Evolutionary conservation across 1,284 basidiomycete genomes (phyloP).

Genomic region (Abortiporus biennis): DNA sequence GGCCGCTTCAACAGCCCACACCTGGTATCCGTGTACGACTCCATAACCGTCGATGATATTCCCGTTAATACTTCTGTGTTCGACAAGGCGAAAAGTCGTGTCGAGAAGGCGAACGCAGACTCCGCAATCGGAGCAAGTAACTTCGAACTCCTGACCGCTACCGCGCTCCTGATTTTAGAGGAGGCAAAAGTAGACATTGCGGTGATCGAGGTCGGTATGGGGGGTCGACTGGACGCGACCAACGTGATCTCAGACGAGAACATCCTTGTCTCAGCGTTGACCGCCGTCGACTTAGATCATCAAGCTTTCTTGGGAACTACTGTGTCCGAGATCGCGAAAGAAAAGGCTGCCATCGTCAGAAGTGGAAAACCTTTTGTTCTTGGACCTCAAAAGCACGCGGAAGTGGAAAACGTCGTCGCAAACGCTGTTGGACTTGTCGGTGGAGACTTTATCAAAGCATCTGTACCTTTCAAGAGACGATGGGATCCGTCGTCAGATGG

Average conservation of each 20-base stretch:
- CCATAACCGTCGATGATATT: constrained; percentile 62
- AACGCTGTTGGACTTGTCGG: constrained; percentile 33
- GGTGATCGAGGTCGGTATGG: constrained; percentile 94
- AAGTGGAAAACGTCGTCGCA: constrained; percentile 40
- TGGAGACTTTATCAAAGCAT: constrained; percentile 33
- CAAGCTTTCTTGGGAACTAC: constrained; percentile 84
- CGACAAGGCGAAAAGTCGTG: constrained; percentile 35
- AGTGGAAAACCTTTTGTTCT: constrained; percentile 68
- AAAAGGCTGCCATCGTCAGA: constrained; percentile 85
- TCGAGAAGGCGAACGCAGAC: constrained; percentile 46
- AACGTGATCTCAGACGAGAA: constrained; percentile 75
- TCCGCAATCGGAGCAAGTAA: constrained; percentile 49
- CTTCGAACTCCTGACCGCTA: constrained; percentile 85
- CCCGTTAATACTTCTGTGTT: constrained; percentile 53
- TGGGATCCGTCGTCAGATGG: constrained; percentile 25
- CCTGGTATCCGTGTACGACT: constrained; percentile 76
- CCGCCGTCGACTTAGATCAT: constrained; percentile 89
- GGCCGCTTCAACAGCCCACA: constrained; percentile 95
- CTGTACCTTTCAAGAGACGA: constrained; percentile 22
- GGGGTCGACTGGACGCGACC: constrained; percentile 89
- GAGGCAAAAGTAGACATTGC: constrained; percentile 67
- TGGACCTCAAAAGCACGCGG: constrained; percentile 56
- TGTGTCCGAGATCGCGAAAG: constrained; percentile 67
- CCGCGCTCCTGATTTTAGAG: constrained; percentile 73
- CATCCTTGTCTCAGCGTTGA: constrained; percentile 77